Conservation (phyloP, 208 protist genomes). For the Leishmania martiniquensis region DNA sequence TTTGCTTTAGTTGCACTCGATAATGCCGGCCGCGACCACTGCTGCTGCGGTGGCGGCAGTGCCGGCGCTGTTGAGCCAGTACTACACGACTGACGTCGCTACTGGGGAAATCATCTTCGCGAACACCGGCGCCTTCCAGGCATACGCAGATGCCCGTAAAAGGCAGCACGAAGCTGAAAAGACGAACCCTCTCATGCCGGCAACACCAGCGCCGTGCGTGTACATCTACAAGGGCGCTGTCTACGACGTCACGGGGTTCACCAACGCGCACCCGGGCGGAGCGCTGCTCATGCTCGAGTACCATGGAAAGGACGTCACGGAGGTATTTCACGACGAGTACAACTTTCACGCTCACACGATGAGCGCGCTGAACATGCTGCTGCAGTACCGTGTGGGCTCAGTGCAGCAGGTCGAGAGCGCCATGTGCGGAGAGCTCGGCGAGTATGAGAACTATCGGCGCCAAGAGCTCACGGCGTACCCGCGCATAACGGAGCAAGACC, state of each 20-base stretch:
- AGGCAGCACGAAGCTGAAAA: slow-evolving; percentile 18
- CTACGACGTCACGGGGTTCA: slow-evolving; percentile 85
- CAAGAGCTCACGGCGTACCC: slow-evolving; percentile 59
- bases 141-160: slow-evolving; percentile 22
- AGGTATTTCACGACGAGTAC: slow-evolving; percentile 56
- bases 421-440: slow-evolving; percentile 13
- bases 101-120: slow-evolving; percentile 36
- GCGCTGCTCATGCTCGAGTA: slow-evolving; percentile 47
- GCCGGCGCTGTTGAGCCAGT: background rate
- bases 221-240: slow-evolving; percentile 62
- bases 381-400: slow-evolving; percentile 46
- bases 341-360: slow-evolving; percentile 49
- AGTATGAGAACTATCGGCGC: slow-evolving; percentile 32
- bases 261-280: slow-evolving; percentile 77
- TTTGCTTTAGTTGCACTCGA: slow-evolving; percentile 12
- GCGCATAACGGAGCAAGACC: slow-evolving; percentile 40
- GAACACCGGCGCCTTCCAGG: slow-evolving; percentile 33
- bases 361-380: slow-evolving; percentile 53
- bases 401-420: slow-evolving; percentile 20
- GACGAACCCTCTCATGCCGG: slow-evolving; percentile 3
- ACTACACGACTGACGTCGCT: slow-evolving; percentile 27
- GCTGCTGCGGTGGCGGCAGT: background rate
- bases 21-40: slow-evolving; percentile 2
- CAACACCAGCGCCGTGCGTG: slow-evolving; percentile 25
- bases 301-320: slow-evolving; percentile 47